Percentiles rank a stretch among this genome's conserved stretches.
phyloP scores from a whole-genome alignment of 1,139 yeast genomes.

The Suhomyces guaymorum region DNA sequence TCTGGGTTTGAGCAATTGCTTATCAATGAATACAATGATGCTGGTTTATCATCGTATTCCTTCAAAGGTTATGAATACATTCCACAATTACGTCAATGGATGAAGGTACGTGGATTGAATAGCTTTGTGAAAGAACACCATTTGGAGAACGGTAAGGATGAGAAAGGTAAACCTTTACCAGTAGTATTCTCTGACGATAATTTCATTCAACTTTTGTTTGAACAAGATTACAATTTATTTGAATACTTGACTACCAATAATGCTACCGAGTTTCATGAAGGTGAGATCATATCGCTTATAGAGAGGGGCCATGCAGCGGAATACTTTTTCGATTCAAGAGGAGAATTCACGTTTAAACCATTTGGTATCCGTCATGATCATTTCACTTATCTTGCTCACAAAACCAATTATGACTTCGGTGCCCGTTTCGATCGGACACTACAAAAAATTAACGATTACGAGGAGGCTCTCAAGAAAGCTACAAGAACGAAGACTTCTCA shows the following conservation, averaged over 20 bases:
- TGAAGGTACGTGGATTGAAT: constrained; percentile 20
- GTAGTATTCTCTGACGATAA: constrained; percentile 31
- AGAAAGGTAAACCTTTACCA: constrained; percentile 15
- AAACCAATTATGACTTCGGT: constrained; percentile 9
- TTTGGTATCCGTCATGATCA: constrained; percentile 30
- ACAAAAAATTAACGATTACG: constrained; percentile 1
- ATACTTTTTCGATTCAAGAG: constrained; percentile 17
- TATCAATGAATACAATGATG: constrained; percentile 30
- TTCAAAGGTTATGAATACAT: constrained; percentile 17
- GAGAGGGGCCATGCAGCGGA: constrained; percentile 19
- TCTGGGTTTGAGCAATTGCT: constrained; percentile 28
- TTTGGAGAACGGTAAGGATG: constrained; percentile 7
- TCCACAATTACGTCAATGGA: constrained; percentile 34
- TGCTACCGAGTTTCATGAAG: constrained; percentile 33
- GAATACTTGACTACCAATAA: constrained; percentile 34
- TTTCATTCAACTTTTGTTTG: constrained; percentile 27
- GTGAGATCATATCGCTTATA: constrained; percentile 26
- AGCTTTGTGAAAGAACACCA: constrained; percentile 18
- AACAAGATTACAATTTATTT: constrained; percentile 23
- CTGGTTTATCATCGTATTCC: constrained; percentile 17
- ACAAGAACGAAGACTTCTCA: neutral
- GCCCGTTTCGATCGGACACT: neutral
- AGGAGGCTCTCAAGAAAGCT: neutral
- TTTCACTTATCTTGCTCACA: constrained; percentile 17
- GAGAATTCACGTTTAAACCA: constrained; percentile 12